phyloP scores from a whole-genome alignment of 192 early-diverging fungal genomes.

The Coemansia sp. region DNA sequence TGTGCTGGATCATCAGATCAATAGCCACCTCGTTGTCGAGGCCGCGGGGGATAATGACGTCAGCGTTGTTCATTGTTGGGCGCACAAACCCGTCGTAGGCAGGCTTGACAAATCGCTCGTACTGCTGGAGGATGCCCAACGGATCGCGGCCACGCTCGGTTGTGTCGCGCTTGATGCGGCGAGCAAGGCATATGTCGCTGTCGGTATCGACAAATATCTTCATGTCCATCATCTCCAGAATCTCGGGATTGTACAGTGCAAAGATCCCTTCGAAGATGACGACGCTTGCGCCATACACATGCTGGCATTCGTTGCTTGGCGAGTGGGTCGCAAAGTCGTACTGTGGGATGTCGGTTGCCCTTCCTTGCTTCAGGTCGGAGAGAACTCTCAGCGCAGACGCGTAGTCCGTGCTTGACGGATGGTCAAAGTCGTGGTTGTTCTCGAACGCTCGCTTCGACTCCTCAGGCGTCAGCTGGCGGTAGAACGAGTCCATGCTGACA shows the following conservation, averaged over 20 bases:
- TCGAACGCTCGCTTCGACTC: conserved; percentile 61
- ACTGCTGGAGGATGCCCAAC: conserved; percentile 84
- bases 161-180: conserved; percentile 88
- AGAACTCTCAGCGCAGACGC: conserved; percentile 69
- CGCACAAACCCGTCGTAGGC: conserved; percentile 89
- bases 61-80: conserved; percentile 91
- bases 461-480: conserved; percentile 78
- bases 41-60: conserved; percentile 90
- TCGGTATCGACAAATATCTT: conserved; percentile 96
- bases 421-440: conserved; percentile 91
- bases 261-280: conserved; percentile 98
- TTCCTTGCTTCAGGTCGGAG: conserved; percentile 74
- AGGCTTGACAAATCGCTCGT: conserved; percentile 90
- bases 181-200: conserved; percentile 84
- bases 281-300: conserved; percentile 91
- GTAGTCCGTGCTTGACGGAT: conserved; percentile 88
- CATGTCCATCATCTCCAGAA: conserved; percentile 81
- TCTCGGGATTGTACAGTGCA: conserved; percentile 82
- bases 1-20: conserved; percentile 86
- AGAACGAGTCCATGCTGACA: conserved; percentile 96
- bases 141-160: conserved; percentile 86
- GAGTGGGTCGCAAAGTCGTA: conserved; percentile 91
- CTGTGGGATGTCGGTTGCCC: conserved; percentile 77
- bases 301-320: conserved; percentile 62
- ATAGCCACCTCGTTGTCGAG: conserved; percentile 90